These are phyloP conservation scores for Sphagnurus paluster DNA, from an alignment of 1,284 basidiomycete species.

Conservation along the genomic window DNA sequence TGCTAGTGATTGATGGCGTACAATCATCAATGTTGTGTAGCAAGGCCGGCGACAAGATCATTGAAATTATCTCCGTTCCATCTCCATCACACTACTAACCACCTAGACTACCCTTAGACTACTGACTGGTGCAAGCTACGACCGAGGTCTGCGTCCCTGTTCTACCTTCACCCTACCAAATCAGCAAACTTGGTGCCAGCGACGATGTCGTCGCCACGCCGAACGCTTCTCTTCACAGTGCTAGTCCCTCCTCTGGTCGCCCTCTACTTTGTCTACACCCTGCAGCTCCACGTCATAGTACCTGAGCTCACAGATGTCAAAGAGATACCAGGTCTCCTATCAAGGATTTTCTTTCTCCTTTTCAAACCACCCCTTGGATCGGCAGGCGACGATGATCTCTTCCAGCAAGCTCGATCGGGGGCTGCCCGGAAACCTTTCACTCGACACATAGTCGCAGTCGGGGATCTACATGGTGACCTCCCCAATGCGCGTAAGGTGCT, in stretches of 20 bases:
- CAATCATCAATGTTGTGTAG: no score
- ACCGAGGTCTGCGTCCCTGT: no score
- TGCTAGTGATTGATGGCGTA: no score
- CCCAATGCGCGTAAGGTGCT: constrained; percentile 73
- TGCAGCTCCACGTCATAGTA: constrained; percentile 19
- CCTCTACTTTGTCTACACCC: constrained; percentile 19
- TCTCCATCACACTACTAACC: no score
- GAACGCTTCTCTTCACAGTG: constrained; percentile 9
- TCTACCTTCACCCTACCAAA: no score
- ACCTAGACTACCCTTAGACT: no score
- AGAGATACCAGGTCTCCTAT: constrained; percentile 2
- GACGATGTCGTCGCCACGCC: constrained; percentile 1
- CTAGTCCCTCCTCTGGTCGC: constrained; percentile 14
- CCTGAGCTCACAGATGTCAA: constrained; percentile 14
- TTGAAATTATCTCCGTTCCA: no score
- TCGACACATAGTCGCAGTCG: constrained; percentile 72
- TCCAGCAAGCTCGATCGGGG: background rate
- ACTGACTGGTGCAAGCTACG: no score
- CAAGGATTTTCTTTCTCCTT: constrained; percentile 8
- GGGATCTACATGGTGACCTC: constrained; percentile 81
- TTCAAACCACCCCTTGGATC: constrained; percentile 15
- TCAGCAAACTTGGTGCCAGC: no score
- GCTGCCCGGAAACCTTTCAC: constrained; percentile 29
- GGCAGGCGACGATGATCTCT: constrained; percentile 7
- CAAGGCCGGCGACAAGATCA: no score